phyloP scores from a whole-genome alignment of 768 basidiomycete species.

The Psilocybe cubensis region DNA sequence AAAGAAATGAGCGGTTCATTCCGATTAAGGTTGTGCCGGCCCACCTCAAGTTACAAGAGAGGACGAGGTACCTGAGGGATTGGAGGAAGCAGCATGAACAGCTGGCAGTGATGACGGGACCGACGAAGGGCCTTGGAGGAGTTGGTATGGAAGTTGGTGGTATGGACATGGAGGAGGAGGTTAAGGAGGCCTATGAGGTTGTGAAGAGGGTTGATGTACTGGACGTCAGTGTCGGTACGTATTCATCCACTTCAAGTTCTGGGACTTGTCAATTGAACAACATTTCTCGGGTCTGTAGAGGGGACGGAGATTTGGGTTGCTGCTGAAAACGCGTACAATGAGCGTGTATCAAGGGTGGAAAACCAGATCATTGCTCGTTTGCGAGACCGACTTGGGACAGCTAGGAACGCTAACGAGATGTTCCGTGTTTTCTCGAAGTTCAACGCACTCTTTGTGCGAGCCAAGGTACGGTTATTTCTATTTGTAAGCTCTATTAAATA shows the following conservation, averaged over 20 bases:
- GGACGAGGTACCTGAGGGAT: slow-evolving; percentile 82
- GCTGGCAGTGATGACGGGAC: slow-evolving; percentile 95
- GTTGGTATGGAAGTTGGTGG: slow-evolving; percentile 78
- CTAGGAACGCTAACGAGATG: slow-evolving; percentile 98
- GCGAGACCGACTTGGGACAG: slow-evolving; percentile 90
- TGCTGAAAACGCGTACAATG: slow-evolving; percentile 97
- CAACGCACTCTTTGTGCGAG: slow-evolving; percentile 94
- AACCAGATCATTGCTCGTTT: slow-evolving; percentile 97
- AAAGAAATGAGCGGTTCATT: slow-evolving; percentile 90
- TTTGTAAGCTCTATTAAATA: too few relatives aligned
- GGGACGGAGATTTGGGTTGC: slow-evolving; percentile 98
- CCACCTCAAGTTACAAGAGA: slow-evolving; percentile 89
- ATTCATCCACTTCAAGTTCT: neutral
- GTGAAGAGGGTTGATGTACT: slow-evolving; percentile 96
- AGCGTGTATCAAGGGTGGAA: slow-evolving; percentile 95
- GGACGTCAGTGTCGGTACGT: slow-evolving; percentile 88
- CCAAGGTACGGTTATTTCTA: slow-evolving; percentile 65
- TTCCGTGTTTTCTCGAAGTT: slow-evolving; percentile 99
- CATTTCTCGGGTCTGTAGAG: slow-evolving; percentile 49
- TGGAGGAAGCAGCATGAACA: slow-evolving; percentile 99
- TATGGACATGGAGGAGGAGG: slow-evolving; percentile 98
- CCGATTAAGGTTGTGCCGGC: slow-evolving; percentile 94
- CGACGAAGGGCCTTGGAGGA: slow-evolving; percentile 81
- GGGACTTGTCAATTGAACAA: neutral
- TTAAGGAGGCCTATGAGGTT: slow-evolving; percentile 95